Percentiles rank a stretch among this genome's conserved stretches.
Conservation (phyloP, 257 asterid species). For the Capsicum pubescens region DNA sequence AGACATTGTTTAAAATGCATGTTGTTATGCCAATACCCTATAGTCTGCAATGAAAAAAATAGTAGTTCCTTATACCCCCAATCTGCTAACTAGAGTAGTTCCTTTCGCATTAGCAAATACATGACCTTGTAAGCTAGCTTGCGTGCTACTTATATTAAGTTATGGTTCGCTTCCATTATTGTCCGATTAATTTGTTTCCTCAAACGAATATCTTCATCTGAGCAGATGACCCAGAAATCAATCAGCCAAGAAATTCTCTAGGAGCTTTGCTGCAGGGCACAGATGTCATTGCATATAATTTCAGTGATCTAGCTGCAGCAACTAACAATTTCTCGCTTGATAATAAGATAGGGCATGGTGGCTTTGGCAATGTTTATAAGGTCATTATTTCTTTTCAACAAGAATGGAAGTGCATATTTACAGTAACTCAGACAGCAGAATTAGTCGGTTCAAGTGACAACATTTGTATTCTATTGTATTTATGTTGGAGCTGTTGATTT, state of each 20-base stretch:
- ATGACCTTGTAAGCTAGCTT: background rate
- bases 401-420: background rate
- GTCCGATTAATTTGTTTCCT: background rate
- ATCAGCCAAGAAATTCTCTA: conserved; percentile 8
- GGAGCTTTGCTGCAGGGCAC: conserved; percentile 27
- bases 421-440: background rate
- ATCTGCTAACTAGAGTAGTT: background rate
- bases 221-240: conserved; percentile 17
- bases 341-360: conserved; percentile 58
- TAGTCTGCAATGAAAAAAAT: conserved; percentile 16
- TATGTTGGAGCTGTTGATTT: too few species aligned
- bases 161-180: conserved; percentile 14
- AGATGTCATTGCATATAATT: conserved; percentile 28
- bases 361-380: conserved; percentile 60
- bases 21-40: background rate
- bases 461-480: too few species aligned
- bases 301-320: conserved; percentile 41
- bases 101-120: background rate
- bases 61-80: background rate
- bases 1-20: conserved; percentile 4
- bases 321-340: conserved; percentile 41
- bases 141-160: conserved; percentile 18
- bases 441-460: background rate
- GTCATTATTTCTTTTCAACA: conserved; percentile 25
- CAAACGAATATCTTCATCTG: background rate